Evolutionary conservation across 2,329 filamentous ascomycete species (phyloP), one percentile per base, ranked within the genome.

Genomic region (Xenoacremonium recifei): DNA sequence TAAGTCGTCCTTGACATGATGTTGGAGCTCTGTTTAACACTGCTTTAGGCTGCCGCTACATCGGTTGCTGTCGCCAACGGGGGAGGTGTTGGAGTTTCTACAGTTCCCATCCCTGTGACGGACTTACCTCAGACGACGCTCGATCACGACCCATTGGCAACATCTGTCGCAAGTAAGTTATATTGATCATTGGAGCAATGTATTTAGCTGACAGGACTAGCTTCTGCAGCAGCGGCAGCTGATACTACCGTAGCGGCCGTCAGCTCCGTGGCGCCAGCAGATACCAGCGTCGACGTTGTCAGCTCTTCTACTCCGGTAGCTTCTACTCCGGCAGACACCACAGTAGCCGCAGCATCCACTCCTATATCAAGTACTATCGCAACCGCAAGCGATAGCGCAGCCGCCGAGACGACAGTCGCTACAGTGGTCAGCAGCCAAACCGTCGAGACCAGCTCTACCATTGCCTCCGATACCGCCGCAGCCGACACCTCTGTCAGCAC

Each of bases 71-170:
- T 53, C 30, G 39, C 38, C 15, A 36, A 55, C 30, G 56, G 54
- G 19, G 54, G 59, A 23, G 57, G 57, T 11, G 43, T 59, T 11
- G 62, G 61, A 6, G 62, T 65, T n/a, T 53, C 53, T 13, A 61
- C 55, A 15, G 40, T 64, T 29, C 57, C 62, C 16, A 57, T 64
- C 21, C 38, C 52, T 5, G 30, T 48, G 20, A 56, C 54, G 20
- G 42, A 43, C 2, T 43, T 60, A 33, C 59, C 62, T 13, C 60
- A 39, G n/a, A 64, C 61, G 6, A 64, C 59, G n/a, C 46, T 57
- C 21, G 29, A 25, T 29, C 21, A 16, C 2, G 48, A 58, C 16
- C 56, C 56, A 11, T 37, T 52, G 7, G 41, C 43, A 35, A 31
- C 37, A 5, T 25, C 19, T 23, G 30, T 15, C 18, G 6, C 37